Evolutionary conservation across 2,329 filamentous ascomycete species (phyloP), one percentile per base, ranked within the genome.

Genomic region (Lasiodiplodia gonubiensis): DNA sequence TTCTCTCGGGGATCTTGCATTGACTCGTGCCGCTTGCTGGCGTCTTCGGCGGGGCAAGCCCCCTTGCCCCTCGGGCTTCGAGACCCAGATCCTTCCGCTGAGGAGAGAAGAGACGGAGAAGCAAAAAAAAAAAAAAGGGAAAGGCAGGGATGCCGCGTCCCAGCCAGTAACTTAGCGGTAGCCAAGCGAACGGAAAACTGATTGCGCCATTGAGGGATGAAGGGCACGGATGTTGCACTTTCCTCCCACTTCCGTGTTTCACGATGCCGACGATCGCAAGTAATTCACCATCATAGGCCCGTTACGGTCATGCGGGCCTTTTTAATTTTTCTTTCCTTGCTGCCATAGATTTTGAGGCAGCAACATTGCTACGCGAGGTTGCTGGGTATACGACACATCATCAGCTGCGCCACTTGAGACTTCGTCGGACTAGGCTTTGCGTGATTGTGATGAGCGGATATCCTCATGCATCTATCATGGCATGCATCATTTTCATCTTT

Each of bases 361-460:
- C 39, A 48, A 16, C 25, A n/a, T 39, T 49, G 30, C 25, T 61
- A 61, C 57, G 57, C 57, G 57, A 61, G 25, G 57, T 61, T 25
- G 52, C 27, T 35, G 16, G 37, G 46, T 23, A 25, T n/a, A 23
- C 23, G 27, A 39, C 35, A 49, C 30, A 23, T 16, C 39, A 30
- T 39, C 4, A 18, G 16, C 39, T 61, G 39, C 57, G 57, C 57
- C 57, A n/a, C 42, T 48, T 35, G 39, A 61, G 57, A 33, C 14
- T 37, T n/a, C 5, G 23, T 23, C n/a, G 14, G 21, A 33, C 25
- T 55, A 30, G 53, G 30, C 8, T 21, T 33, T 33, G 16, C 37
- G 33, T 46, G 55, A 59, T 59, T 59, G 55, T 59, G 55, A 59
- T 59, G 55, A 39, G 35, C 35, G 25, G 37, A 39, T 42, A 14